Conservation (phyloP, 768 basidiomycete species). For the Naganishia kalamii region DNA sequence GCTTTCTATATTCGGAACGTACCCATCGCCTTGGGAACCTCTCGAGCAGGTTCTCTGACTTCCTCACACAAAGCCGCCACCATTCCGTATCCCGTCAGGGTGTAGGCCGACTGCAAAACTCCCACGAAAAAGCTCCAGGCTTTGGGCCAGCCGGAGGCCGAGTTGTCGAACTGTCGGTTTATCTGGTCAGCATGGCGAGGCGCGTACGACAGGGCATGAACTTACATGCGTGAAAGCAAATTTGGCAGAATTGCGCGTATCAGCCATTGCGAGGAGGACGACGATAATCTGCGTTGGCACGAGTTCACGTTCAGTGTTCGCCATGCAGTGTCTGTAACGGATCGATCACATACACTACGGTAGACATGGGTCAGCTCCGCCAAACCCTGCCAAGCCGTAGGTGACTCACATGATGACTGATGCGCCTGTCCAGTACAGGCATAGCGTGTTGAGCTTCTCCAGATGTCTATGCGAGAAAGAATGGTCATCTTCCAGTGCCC, state of each 20-base stretch:
- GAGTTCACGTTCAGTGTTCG: background rate
- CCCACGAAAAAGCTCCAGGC: slow-evolving; percentile 68
- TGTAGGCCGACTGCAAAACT: slow-evolving; percentile 53
- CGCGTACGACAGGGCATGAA: background rate
- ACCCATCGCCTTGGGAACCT: slow-evolving; percentile 57
- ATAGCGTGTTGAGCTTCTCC: slow-evolving; percentile 50
- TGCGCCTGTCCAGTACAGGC: slow-evolving; percentile 60
- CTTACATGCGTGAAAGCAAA: slow-evolving; percentile 53
- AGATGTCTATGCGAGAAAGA: slow-evolving; percentile 29
- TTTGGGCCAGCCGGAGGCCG: slow-evolving; percentile 62
- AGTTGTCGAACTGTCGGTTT: slow-evolving; percentile 53
- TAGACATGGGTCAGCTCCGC: background rate
- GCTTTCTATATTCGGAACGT: slow-evolving; percentile 44
- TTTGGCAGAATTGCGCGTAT: slow-evolving; percentile 53
- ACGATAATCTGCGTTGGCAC: slow-evolving; percentile 49
- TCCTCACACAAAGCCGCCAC: slow-evolving; percentile 66
- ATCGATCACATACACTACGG: background rate
- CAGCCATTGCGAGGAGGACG: slow-evolving; percentile 57
- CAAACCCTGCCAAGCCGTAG: too few relatives aligned
- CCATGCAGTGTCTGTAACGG: background rate
- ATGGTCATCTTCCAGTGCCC: slow-evolving; percentile 51
- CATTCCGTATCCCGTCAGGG: slow-evolving; percentile 58
- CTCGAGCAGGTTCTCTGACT: slow-evolving; percentile 55
- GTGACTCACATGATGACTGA: slow-evolving; percentile 48
- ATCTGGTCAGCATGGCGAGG: background rate